These are phyloP conservation scores for Margaritispora aquatica DNA, from an alignment of 495 filamentous ascomycete genomes.

Conservation along the genomic window DNA sequence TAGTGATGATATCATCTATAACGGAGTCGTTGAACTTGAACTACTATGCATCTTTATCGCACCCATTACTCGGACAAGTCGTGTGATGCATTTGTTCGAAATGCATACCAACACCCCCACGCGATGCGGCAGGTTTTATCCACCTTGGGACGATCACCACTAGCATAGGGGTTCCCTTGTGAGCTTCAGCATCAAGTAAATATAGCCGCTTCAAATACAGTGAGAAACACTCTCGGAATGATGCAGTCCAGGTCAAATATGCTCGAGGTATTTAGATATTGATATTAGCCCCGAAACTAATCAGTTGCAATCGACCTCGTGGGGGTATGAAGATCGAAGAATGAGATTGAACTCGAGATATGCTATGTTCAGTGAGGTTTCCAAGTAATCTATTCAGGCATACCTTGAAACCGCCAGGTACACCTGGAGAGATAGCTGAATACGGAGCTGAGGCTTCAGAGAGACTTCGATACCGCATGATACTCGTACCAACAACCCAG, in stretches of 20 bases:
- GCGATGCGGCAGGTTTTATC: neutral
- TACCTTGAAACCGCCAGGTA: neutral
- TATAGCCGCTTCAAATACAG: constrained; percentile 14
- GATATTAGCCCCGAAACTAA: constrained; percentile 3
- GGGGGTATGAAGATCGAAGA: neutral
- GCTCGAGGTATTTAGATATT: too few species aligned
- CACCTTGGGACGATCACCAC: neutral
- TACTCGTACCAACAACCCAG: neutral
- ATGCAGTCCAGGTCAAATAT: too few species aligned
- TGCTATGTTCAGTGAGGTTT: neutral
- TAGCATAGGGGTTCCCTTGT: neutral
- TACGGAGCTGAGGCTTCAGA: neutral
- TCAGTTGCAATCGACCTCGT: too few species aligned
- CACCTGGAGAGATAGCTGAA: neutral
- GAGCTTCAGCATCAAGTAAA: constrained; percentile 1
- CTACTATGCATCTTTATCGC: neutral
- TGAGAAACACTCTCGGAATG: neutral
- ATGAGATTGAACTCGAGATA: neutral
- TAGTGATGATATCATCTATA: neutral
- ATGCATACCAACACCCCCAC: neutral
- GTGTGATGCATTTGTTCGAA: neutral
- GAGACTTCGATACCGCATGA: neutral
- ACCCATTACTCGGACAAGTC: neutral
- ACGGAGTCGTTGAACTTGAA: neutral
- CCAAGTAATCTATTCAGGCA: neutral